Conservation (phyloP, 2,329 filamentous ascomycete genomes). For the Madurella mycetomatis region DNA sequence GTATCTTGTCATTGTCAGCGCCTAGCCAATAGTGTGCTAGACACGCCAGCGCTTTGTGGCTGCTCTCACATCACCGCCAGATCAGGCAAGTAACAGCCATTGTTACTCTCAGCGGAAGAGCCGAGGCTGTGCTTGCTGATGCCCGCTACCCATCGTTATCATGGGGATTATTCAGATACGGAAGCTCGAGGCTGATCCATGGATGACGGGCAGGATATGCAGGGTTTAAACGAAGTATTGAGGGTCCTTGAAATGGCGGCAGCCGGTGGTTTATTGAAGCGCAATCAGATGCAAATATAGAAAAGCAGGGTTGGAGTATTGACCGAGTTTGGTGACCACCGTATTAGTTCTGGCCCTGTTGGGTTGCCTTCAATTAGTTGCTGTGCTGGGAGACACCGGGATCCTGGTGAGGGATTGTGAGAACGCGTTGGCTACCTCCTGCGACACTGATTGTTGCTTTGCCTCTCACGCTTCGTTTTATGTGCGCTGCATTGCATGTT, state of each 20-base stretch:
- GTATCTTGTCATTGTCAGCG: background rate
- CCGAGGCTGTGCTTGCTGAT: conserved; percentile 9
- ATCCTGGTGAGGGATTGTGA: background rate
- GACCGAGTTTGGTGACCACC: background rate
- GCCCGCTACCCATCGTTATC: no score
- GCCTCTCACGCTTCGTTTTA: background rate
- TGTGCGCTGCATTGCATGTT: background rate
- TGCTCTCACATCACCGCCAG: conserved; percentile 2
- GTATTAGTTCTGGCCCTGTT: background rate
- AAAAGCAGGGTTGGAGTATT: background rate
- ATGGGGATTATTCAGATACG: no score
- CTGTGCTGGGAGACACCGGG: background rate
- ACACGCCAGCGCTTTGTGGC: conserved; percentile 18
- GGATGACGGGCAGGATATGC: no score
- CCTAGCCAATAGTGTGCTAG: conserved; percentile 3
- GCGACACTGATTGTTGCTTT: background rate
- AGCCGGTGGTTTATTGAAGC: background rate
- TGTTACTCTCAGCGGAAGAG: background rate
- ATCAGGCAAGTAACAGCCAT: background rate
- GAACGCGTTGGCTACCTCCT: background rate
- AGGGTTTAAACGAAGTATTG: no score
- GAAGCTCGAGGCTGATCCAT: no score
- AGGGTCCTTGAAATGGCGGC: no score
- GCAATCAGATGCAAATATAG: background rate
- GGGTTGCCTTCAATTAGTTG: background rate